Evolutionary conservation across 2,329 filamentous ascomycete species (phyloP).

Genomic region (Erysiphe pisi): DNA sequence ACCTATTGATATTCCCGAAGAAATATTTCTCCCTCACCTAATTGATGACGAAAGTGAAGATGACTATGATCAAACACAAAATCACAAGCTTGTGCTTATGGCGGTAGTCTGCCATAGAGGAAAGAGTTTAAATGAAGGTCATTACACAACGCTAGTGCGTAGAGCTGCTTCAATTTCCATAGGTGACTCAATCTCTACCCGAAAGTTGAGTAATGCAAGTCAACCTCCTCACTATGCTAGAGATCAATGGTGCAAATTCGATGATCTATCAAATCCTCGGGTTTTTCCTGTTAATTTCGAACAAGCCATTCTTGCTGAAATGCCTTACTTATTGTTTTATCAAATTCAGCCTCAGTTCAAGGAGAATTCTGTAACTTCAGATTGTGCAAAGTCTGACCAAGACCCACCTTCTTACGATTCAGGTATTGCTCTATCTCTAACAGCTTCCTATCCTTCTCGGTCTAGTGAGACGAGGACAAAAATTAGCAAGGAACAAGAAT

Average conservation of each 20-base stretch:
- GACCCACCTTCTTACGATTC: constrained; percentile 49
- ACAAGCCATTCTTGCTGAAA: constrained; percentile 68
- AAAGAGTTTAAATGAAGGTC: constrained; percentile 72
- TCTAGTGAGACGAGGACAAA: background rate
- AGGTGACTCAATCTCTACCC: constrained; percentile 46
- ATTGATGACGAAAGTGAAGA: constrained; percentile 64
- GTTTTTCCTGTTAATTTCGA: constrained; percentile 70
- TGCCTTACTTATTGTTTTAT: constrained; percentile 90
- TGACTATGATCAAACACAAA: constrained; percentile 57
- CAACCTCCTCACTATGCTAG: constrained; percentile 57
- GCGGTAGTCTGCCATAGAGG: constrained; percentile 89
- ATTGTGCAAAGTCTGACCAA: background rate
- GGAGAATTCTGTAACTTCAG: background rate
- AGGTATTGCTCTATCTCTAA: constrained; percentile 31
- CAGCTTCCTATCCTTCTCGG: constrained; percentile 16
- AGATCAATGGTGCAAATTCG: constrained; percentile 80
- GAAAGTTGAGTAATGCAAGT: constrained; percentile 38
- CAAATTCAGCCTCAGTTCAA: constrained; percentile 74
- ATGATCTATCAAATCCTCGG: constrained; percentile 65
- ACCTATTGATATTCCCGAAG: constrained; percentile 81
- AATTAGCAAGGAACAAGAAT: constrained; percentile 41
- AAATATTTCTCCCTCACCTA: constrained; percentile 75
- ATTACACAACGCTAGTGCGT: constrained; percentile 79
- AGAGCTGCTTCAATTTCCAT: constrained; percentile 55
- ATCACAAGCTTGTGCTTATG: constrained; percentile 86